Conservation (phyloP, 208 protist genomes). For the Leishmania amazonensis region DNA sequence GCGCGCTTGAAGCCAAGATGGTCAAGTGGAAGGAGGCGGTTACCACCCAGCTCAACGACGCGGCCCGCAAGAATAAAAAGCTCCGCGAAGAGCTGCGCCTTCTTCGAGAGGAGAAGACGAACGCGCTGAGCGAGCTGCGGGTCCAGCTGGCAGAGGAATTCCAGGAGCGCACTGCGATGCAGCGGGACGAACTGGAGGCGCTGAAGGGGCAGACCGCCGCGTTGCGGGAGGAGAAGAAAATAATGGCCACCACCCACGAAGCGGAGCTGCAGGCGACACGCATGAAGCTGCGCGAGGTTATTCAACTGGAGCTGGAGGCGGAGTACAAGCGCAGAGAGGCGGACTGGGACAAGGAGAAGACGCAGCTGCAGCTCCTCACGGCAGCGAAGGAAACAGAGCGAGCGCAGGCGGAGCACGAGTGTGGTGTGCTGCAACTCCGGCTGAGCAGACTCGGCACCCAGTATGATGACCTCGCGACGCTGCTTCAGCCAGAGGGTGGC, state of each 20-base stretch:
- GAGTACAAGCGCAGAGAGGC: conserved; percentile 22
- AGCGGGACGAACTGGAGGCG: conserved; percentile 55
- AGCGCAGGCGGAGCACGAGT: conserved; percentile 30
- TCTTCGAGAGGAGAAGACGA: conserved; percentile 31
- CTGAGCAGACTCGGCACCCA: conserved; percentile 21
- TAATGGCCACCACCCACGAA: conserved; percentile 46
- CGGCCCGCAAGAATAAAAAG: conserved; percentile 68
- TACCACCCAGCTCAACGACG: conserved; percentile 57
- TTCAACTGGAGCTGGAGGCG: conserved; percentile 32
- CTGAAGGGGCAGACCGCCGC: conserved; percentile 28
- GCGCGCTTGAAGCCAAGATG: conserved; percentile 51
- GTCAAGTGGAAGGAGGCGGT: conserved; percentile 66
- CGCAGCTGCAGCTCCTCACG: conserved; percentile 26
- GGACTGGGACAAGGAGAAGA: conserved; percentile 36
- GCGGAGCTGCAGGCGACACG: conserved; percentile 34
- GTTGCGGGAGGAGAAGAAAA: conserved; percentile 53
- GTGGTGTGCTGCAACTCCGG: conserved; percentile 23
- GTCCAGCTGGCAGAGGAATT: conserved; percentile 72
- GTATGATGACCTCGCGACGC: conserved; percentile 32
- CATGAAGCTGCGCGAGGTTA: conserved; percentile 22
- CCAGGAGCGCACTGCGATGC: conserved; percentile 60
- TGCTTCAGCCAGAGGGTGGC: conserved; percentile 14
- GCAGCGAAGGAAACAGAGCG: conserved; percentile 40
- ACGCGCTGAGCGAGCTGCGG: conserved; percentile 40
- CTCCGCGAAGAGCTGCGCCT: conserved; percentile 66